A percentile compares a stretch with the other conserved stretches of the same genome.
Evolutionary conservation across 83 land plant species (phyloP).

Genomic region (Diphasiastrum complanatum): DNA sequence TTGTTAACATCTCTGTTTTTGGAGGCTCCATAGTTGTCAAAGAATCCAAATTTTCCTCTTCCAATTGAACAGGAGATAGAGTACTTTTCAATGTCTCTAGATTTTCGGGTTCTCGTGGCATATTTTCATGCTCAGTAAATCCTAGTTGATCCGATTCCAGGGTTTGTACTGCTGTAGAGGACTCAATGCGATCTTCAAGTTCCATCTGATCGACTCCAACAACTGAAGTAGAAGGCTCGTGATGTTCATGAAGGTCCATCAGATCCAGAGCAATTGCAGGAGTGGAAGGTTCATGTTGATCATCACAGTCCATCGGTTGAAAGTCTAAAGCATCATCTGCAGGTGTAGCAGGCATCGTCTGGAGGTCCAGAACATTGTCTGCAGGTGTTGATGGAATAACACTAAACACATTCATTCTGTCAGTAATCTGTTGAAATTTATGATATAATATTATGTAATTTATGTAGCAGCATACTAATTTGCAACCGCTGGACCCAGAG

Average conservation of each 20-base stretch:
- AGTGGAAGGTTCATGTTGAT: not conserved
- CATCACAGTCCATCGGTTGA: conserved; percentile 21
- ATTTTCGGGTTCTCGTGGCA: no score
- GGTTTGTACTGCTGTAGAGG: no score
- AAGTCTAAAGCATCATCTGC: conserved; percentile 8
- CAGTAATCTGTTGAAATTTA: not conserved
- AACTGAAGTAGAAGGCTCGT: not conserved
- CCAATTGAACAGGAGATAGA: no score
- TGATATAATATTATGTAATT: not conserved
- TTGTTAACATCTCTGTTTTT: no score
- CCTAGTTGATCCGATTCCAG: no score
- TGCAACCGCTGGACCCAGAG: no score
- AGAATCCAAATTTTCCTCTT: no score
- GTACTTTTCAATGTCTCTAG: no score
- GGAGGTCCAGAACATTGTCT: not conserved
- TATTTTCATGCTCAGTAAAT: no score
- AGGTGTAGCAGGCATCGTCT: conserved; percentile 3
- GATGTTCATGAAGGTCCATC: conserved; percentile 20
- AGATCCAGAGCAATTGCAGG: conserved; percentile 14
- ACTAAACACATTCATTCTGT: conserved; percentile 1
- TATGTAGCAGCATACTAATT: no score
- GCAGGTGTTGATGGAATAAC: not conserved
- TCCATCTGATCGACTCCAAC: not conserved
- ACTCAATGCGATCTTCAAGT: not conserved
- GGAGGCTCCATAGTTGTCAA: no score